Evolutionary conservation across 768 basidiomycete genomes (phyloP), one percentile per base, ranked within the genome.

Genomic region (Hypholoma fasciculare): DNA sequence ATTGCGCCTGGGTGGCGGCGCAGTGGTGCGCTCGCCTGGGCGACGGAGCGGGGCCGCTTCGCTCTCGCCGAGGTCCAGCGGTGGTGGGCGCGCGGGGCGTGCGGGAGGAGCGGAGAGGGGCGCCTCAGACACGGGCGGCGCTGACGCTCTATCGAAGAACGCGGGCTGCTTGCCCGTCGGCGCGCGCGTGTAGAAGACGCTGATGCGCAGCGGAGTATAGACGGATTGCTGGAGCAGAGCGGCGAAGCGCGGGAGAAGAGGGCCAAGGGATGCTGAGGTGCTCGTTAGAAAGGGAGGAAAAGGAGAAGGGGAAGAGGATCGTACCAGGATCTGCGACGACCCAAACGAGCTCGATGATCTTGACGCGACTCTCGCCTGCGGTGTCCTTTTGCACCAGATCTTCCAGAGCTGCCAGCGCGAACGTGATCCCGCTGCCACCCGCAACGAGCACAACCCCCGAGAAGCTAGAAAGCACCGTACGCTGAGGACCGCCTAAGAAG

Each of bases 361-460:
- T 82, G 14, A 83, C 75, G 47, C 85, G 77, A 52, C 82, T 82
- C 36, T 73, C 71, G 12, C 83, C 81, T 16, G 71, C 69, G 1
- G 77, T 59, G 58, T 82, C 82, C 60, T 82, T 78, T 57, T 76
- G 71, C 38, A 92, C 78, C 19, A 94, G 75, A 54, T 92, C 89
- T 58, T 88, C 80, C 9, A 88, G 78, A 1, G 81, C 72, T 12
- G 83, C 77, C 37, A 92, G 76, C 0, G 82, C 82, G 59, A 87
- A 90, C 0, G 89, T 85, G 65, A 94, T 88, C 1, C 92, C 92
- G 57, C 86, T 88, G 2, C 92, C 92, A 4, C 89, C 92, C 14
- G 80, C 85, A 13, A 92, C 69, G 63, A 92, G 79, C 27, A 92
- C 72, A 1, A 86, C 85, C 3, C 82, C 82, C 0, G 87, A 86